Evolutionary conservation across 2,329 filamentous ascomycete genomes (phyloP).

Genomic region (Diaporthe eres): DNA sequence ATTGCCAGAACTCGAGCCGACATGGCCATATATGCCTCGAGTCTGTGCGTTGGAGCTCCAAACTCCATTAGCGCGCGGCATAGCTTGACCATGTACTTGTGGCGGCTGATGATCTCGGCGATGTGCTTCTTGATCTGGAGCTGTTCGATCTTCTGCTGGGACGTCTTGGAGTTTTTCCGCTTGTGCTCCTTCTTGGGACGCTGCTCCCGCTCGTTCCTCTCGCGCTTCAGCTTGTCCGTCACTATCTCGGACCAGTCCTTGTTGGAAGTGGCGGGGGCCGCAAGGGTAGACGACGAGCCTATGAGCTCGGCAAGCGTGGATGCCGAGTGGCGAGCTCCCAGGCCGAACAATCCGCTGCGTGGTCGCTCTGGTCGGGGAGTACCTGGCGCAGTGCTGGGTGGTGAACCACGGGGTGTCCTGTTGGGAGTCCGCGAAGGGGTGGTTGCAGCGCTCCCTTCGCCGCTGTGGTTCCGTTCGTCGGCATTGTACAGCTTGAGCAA

Average conservation of each 20-base stretch:
- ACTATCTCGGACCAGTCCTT: slow-evolving; percentile 56
- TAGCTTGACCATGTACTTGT: slow-evolving; percentile 86
- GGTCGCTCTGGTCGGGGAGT: slow-evolving; percentile 48
- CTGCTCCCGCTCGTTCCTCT: slow-evolving; percentile 43
- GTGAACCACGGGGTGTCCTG: slow-evolving; percentile 58
- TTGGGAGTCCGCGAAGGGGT: slow-evolving; percentile 59
- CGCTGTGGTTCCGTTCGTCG: slow-evolving; percentile 52
- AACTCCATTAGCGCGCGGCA: slow-evolving; percentile 91
- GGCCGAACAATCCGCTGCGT: slow-evolving; percentile 55
- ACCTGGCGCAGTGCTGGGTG: slow-evolving; percentile 55
- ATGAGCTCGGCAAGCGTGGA: slow-evolving; percentile 65
- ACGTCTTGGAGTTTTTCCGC: slow-evolving; percentile 40
- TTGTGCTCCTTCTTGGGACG: slow-evolving; percentile 43
- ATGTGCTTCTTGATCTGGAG: slow-evolving; percentile 70
- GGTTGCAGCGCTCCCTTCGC: slow-evolving; percentile 55
- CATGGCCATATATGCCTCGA: slow-evolving; percentile 94
- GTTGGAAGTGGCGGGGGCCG: slow-evolving; percentile 60
- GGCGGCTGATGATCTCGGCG: slow-evolving; percentile 80
- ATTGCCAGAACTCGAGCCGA: slow-evolving; percentile 89
- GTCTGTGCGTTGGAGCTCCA: slow-evolving; percentile 89
- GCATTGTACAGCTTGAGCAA: slow-evolving; percentile 79
- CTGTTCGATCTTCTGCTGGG: slow-evolving; percentile 49
- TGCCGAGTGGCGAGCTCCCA: slow-evolving; percentile 60
- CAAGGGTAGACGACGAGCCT: slow-evolving; percentile 68
- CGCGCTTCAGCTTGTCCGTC: slow-evolving; percentile 44